Percentiles rank a stretch among this genome's conserved stretches.
Conservation (phyloP, 2,329 filamentous ascomycete species). For the Paecilomyces fulvus region DNA sequence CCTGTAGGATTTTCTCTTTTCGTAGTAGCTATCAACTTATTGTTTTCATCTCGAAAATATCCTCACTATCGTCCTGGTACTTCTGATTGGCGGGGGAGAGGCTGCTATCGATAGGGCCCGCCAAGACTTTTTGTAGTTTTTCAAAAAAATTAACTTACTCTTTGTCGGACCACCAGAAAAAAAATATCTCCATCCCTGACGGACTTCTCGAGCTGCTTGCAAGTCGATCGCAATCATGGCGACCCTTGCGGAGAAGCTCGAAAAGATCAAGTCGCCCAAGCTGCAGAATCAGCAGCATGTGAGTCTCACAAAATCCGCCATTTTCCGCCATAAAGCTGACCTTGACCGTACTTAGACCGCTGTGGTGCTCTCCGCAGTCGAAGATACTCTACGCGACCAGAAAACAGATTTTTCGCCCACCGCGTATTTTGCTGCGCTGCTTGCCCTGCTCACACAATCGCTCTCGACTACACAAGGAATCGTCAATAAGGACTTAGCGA, state of each 20-base stretch:
- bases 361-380: slow-evolving; percentile 81
- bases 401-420: slow-evolving; percentile 76
- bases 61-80: not conserved
- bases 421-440: slow-evolving; percentile 89
- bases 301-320: slow-evolving; percentile 20
- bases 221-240: slow-evolving; percentile 34
- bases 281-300: slow-evolving; percentile 93
- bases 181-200: slow-evolving; percentile 16
- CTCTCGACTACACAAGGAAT: slow-evolving; percentile 53
- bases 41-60: not conserved
- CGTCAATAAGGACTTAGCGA: slow-evolving; percentile 72
- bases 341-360: slow-evolving; percentile 32
- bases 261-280: slow-evolving; percentile 95
- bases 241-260: slow-evolving; percentile 80
- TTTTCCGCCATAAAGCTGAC: slow-evolving; percentile 5
- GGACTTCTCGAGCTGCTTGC: slow-evolving; percentile 17
- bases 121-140: slow-evolving; percentile 26
- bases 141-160: slow-evolving; percentile 14
- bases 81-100: not conserved
- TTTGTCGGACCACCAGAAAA: slow-evolving; percentile 15
- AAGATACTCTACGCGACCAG: slow-evolving; percentile 84
- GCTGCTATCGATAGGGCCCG: slow-evolving; percentile 17
- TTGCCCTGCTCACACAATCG: slow-evolving; percentile 76
- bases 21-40: not conserved
- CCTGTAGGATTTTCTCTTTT: not conserved